phyloP scores from a whole-genome alignment of 352 stramenopile genomes.

The Phytophthora pseudosyringae region DNA sequence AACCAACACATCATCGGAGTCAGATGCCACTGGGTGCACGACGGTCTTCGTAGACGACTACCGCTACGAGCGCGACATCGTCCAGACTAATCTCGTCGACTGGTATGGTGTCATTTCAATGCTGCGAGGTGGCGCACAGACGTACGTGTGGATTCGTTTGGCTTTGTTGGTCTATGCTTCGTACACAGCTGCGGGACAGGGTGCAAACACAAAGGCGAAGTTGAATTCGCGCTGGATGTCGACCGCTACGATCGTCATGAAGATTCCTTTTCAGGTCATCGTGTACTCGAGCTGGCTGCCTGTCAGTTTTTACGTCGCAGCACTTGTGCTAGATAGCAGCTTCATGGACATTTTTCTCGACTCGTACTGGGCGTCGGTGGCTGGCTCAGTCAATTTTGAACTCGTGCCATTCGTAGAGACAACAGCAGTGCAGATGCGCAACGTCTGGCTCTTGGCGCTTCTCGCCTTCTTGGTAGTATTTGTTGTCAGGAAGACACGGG shows the following conservation, averaged over 20 bases:
- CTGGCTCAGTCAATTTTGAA: conserved; percentile 26
- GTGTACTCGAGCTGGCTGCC: conserved; percentile 57
- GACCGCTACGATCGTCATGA: conserved; percentile 34
- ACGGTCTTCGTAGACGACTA: conserved; percentile 60
- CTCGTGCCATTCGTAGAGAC: conserved; percentile 35
- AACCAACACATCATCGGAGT: neutral
- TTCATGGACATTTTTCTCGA: conserved; percentile 51
- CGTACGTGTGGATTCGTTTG: conserved; percentile 59
- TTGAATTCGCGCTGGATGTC: conserved; percentile 3
- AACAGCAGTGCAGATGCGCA: conserved; percentile 52
- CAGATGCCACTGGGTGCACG: conserved; percentile 5
- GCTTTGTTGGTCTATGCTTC: conserved; percentile 22
- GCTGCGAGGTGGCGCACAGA: conserved; percentile 40
- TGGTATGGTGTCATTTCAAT: conserved; percentile 35
- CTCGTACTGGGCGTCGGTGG: conserved; percentile 42
- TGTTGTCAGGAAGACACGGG: conserved; percentile 13
- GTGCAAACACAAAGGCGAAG: neutral
- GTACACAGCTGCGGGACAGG: conserved; percentile 1
- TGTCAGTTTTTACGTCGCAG: conserved; percentile 39
- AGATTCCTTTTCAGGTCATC: conserved; percentile 59
- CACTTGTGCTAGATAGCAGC: conserved; percentile 48
- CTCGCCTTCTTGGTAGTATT: conserved; percentile 32
- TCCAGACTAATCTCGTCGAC: conserved; percentile 44
- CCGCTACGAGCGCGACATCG: conserved; percentile 51
- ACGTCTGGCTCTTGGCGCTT: conserved; percentile 51